Conservation (phyloP, 805 yeast species). For the Myxozyma kluyveri region DNA sequence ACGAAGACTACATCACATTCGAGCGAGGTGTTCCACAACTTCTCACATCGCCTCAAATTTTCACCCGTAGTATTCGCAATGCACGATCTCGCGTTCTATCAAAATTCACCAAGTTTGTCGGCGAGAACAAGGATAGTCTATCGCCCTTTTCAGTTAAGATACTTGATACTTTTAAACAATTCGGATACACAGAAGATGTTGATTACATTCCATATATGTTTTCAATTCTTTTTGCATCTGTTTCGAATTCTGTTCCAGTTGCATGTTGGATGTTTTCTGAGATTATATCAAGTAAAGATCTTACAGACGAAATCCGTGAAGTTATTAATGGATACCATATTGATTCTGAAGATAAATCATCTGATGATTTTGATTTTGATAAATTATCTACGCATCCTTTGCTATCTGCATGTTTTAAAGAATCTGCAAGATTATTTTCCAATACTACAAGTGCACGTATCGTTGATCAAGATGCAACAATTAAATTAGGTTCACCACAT, state of each 20-base stretch:
- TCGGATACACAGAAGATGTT: not conserved
- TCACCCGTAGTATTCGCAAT: slow-evolving; percentile 3
- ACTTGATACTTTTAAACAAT: not conserved
- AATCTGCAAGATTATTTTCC: slow-evolving; percentile 14
- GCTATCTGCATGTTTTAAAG: slow-evolving; percentile 22
- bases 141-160: not conserved
- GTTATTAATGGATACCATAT: slow-evolving; percentile 7
- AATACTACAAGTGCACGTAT: slow-evolving; percentile 12
- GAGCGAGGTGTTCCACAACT: slow-evolving; percentile 15
- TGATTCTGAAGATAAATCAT: slow-evolving; percentile 1
- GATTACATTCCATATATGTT: slow-evolving; percentile 20
- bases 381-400: slow-evolving; percentile 6
- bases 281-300: slow-evolving; percentile 4
- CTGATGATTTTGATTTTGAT: slow-evolving; percentile 18
- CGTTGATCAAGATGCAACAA: slow-evolving; percentile 11
- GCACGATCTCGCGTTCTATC: slow-evolving; percentile 14
- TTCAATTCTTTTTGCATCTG: slow-evolving; percentile 23
- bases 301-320: slow-evolving; percentile 1
- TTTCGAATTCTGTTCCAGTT: slow-evolving; percentile 23
- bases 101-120: slow-evolving; percentile 10
- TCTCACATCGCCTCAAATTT: slow-evolving; percentile 13
- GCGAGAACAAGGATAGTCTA: not conserved
- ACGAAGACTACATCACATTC: slow-evolving; percentile 7
- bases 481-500: slow-evolving; percentile 2
- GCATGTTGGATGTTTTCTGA: slow-evolving; percentile 23